Conservation (phyloP, 192 early-diverging fungal species). For the Coemansia sp. region DNA sequence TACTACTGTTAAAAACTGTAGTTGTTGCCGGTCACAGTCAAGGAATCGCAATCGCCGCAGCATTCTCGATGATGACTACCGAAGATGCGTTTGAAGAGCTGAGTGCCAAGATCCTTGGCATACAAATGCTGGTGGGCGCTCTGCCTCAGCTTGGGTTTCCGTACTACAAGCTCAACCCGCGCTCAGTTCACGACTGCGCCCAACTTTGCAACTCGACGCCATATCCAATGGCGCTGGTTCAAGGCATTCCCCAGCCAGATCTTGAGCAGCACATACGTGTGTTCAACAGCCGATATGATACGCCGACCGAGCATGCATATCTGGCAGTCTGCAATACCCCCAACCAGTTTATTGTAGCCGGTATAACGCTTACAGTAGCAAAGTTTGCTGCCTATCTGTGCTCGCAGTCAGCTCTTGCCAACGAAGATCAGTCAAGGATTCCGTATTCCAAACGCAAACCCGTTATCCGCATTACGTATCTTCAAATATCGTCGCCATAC, state of each 20-base stretch:
- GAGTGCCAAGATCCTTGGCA: conserved; percentile 74
- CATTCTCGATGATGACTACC: conserved; percentile 74
- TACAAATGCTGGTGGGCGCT: conserved; percentile 83
- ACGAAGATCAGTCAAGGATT: conserved; percentile 63
- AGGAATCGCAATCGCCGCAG: conserved; percentile 83
- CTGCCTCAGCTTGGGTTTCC: conserved; percentile 66
- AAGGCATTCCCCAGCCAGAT: conserved; percentile 4
- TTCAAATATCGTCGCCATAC: conserved; percentile 87
- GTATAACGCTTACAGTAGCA: conserved; percentile 5
- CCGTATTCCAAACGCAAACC: conserved; percentile 78
- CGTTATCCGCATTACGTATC: conserved; percentile 73
- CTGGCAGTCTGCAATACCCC: conserved; percentile 25
- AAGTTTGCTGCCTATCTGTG: conserved; percentile 10
- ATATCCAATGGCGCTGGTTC: conserved; percentile 32
- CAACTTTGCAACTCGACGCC: background rate
- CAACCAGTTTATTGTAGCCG: conserved; percentile 26
- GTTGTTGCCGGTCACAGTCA: conserved; percentile 82
- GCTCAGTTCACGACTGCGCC: background rate
- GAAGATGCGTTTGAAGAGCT: conserved; percentile 76
- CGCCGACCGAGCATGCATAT: conserved; percentile 7
- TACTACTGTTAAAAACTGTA: conserved; percentile 7
- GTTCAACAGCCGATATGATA: conserved; percentile 17
- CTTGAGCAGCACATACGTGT: conserved; percentile 8
- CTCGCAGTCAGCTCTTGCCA: conserved; percentile 5
- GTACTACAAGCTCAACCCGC: background rate